These are phyloP conservation scores for Nepenthes mirabilis DNA, from an alignment of 148 eudicot species.

Conservation along the genomic window DNA sequence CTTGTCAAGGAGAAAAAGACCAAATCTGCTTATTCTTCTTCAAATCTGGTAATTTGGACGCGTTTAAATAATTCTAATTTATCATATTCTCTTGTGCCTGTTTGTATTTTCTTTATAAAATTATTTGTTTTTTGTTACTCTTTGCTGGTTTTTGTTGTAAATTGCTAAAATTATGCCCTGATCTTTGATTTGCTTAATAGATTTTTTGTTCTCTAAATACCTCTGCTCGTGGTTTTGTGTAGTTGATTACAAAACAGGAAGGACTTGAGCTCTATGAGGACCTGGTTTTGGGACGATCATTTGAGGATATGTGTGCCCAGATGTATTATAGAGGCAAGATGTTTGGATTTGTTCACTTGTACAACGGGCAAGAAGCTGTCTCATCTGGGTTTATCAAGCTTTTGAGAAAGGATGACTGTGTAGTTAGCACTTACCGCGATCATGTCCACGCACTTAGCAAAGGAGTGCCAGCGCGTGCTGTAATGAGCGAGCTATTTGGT, in stretches of 20 bases:
- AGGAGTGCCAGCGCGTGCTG: conserved; percentile 74
- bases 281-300: conserved; percentile 66
- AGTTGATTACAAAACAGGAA: conserved; percentile 83
- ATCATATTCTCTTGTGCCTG: background rate
- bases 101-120: background rate
- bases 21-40: conserved; percentile 18
- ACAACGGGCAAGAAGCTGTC: conserved; percentile 95
- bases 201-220: background rate
- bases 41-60: conserved; percentile 42
- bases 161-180: background rate
- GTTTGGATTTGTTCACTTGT: conserved; percentile 92
- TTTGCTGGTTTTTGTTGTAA: background rate
- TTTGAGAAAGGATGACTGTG: conserved; percentile 56
- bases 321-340: conserved; percentile 96
- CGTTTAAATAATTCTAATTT: background rate
- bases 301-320: conserved; percentile 98
- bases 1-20: conserved; percentile 46
- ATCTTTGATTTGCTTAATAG: background rate
- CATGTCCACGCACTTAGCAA: conserved; percentile 87
- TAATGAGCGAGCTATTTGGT: conserved; percentile 97
- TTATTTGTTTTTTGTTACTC: background rate
- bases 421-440: conserved; percentile 83
- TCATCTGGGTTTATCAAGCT: conserved; percentile 91
- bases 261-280: conserved; percentile 82
- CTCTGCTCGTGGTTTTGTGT: background rate